Evolutionary conservation across 441 rosid species (phyloP), one percentile per base, ranked within the genome.

Genomic region (Brassica balearica): DNA sequence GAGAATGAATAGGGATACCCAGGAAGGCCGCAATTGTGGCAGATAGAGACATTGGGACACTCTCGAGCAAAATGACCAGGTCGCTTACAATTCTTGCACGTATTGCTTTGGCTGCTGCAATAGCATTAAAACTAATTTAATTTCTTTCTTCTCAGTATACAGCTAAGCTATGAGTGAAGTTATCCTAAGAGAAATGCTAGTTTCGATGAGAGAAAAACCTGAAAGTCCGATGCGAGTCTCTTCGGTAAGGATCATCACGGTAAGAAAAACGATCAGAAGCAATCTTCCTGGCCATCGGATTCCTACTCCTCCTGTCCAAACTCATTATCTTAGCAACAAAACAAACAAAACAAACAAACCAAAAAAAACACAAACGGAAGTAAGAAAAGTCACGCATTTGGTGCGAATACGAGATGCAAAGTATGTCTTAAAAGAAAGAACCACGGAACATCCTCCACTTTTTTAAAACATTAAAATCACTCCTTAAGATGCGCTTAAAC

Each of bases 11-110:
- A 58, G n/a, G 14, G 64, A 10, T 60, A 60, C 64, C 64, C 64
- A 22, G 64, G 64, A 5, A 70, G 95, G 76, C 91, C 92, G 48
- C 95, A 93, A 62, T 90, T 93, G 88, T 93, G 96, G 83, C 97
- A 91, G 77, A 91, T 87, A 64, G 91, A 91, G 84, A 88, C 95
- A 87, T 90, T 93, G 3, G 92, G 92, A 83, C 95, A 93, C 77
- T 90, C 97, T 82, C 95, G 87, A 76, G 97, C 97, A 83, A 77
- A 91, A 80, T 93, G 97, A 55, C 94, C 98, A 5, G 94, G 97
- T 68, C 90, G 85, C 65, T 89, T 93, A 83, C 98, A 91, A 71
- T 89, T 93, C 72, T 91, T 91, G 91, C 97, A 93, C 56, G 88
- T 84, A 82, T 84, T 84, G 77, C 77, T 88, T 78, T 88, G 93